A percentile compares a stretch with the other conserved stretches of the same genome.
These are phyloP conservation scores for Pseudohyphozyma bogoriensis DNA, from an alignment of 768 basidiomycete genomes.

Conservation along the genomic window DNA sequence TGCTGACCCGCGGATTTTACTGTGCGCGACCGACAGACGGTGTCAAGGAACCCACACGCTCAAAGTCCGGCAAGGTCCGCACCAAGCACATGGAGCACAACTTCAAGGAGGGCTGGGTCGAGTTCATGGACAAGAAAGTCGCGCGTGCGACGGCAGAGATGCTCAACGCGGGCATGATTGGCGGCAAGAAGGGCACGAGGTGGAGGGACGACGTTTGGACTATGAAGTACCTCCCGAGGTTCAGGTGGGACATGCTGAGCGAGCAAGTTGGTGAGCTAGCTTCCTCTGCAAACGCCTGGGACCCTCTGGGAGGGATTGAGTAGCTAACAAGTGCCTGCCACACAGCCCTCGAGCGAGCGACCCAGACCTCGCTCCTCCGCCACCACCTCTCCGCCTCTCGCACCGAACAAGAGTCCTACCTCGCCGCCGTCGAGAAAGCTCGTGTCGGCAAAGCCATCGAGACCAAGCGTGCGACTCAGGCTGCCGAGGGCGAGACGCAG, in stretches of 20 bases:
- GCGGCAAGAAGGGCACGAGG: constrained; percentile 71
- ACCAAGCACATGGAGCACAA: constrained; percentile 42
- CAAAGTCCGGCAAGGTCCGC: too few species aligned
- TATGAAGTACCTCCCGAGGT: constrained; percentile 94
- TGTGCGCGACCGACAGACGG: background rate
- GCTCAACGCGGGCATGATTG: constrained; percentile 92
- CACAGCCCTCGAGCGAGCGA: constrained; percentile 81
- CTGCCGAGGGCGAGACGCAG: background rate
- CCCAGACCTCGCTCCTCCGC: constrained; percentile 78
- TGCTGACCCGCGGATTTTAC: background rate
- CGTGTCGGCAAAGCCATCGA: constrained; percentile 43
- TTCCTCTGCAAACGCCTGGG: background rate
- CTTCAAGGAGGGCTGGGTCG: constrained; percentile 95
- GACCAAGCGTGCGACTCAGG: constrained; percentile 21
- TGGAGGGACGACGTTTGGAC: constrained; percentile 99
- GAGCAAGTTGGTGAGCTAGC: constrained; percentile 80
- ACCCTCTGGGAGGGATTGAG: background rate
- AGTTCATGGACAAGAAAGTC: constrained; percentile 87
- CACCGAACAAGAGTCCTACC: constrained; percentile 81
- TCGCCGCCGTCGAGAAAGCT: constrained; percentile 87
- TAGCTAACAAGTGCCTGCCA: background rate
- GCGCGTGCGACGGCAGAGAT: constrained; percentile 84
- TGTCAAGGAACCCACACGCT: background rate
- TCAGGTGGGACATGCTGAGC: constrained; percentile 98
- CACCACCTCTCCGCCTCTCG: constrained; percentile 79